phyloP scores from a whole-genome alignment of 1,139 yeast species.

The Oligophagozyma castellii region DNA sequence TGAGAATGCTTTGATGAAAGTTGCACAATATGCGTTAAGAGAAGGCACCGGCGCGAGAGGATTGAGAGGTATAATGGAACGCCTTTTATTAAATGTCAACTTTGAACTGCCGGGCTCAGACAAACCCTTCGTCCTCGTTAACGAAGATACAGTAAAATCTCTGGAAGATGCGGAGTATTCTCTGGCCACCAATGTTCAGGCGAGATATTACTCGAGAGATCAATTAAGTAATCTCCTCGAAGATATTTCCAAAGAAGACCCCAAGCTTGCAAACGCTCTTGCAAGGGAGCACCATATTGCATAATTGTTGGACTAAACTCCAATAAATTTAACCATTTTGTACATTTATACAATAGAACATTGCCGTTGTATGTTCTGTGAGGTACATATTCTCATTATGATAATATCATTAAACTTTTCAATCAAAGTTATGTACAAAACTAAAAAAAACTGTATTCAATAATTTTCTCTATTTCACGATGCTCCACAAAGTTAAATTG shows the following conservation, averaged over 20 bases:
- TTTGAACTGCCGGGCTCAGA: conserved; percentile 43
- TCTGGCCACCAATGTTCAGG: conserved; percentile 25
- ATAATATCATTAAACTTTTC: too few relatives aligned
- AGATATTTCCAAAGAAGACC: conserved; percentile 29
- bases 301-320: conserved; percentile 1
- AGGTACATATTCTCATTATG: too few relatives aligned
- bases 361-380: too few relatives aligned
- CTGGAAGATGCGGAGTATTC: conserved; percentile 22
- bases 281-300: conserved; percentile 3
- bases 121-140: conserved; percentile 31
- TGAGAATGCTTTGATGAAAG: conserved; percentile 29
- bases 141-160: conserved; percentile 28
- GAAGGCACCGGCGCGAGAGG: conserved; percentile 48
- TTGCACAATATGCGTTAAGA: conserved; percentile 32
- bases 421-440: too few relatives aligned
- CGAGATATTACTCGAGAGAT: conserved; percentile 31
- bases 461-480: too few relatives aligned
- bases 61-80: conserved; percentile 36
- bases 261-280: conserved; percentile 14
- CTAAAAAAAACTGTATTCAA: too few relatives aligned
- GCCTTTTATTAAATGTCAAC: conserved; percentile 35
- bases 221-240: conserved; percentile 26
- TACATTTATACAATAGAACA: too few relatives aligned
- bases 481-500: too few relatives aligned
- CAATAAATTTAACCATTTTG: conserved; percentile 3